A percentile compares a stretch with the other conserved stretches of the same genome.
phyloP scores from a whole-genome alignment of 2,329 filamentous ascomycete genomes.

The Xylariaceae sp. region DNA sequence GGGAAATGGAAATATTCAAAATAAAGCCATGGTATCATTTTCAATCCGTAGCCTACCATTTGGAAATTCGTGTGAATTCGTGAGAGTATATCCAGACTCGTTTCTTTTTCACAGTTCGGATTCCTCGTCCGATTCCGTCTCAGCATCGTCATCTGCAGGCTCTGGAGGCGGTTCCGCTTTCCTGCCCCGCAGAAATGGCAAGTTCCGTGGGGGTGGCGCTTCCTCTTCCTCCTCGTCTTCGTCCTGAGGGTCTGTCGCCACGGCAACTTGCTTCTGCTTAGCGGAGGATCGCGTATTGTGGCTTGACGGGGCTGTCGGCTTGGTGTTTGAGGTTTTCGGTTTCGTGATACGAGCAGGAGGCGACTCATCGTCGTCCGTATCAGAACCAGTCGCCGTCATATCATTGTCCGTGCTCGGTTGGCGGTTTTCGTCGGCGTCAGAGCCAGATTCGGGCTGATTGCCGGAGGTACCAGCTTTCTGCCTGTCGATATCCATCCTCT shows the following conservation, averaged over 20 bases:
- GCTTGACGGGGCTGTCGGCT: conserved; percentile 6
- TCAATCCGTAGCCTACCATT: conserved; percentile 6
- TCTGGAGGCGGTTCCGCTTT: conserved; percentile 26
- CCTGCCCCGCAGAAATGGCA: conserved; percentile 43
- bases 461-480: conserved; percentile 6
- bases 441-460: conserved; percentile 23
- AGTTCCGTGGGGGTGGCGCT: conserved; percentile 28
- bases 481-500: conserved; percentile 48
- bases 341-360: conserved; percentile 10
- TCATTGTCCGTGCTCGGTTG: conserved; percentile 36
- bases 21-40: conserved; percentile 4
- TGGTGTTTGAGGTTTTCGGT: conserved; percentile 16
- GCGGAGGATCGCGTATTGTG: conserved; percentile 8
- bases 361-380: conserved; percentile 32
- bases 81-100: too few species aligned
- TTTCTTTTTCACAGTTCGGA: conserved; percentile 39
- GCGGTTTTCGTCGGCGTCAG: conserved; percentile 36
- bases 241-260: conserved; percentile 2
- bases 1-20: background rate
- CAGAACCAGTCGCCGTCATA: conserved; percentile 39
- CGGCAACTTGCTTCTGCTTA: conserved; percentile 9
- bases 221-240: conserved; percentile 23
- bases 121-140: conserved; percentile 54
- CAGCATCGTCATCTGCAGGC: conserved; percentile 34
- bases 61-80: background rate